Evolutionary conservation across 495 filamentous ascomycete genomes (phyloP).

Genomic region (Podospora tetraspora): DNA sequence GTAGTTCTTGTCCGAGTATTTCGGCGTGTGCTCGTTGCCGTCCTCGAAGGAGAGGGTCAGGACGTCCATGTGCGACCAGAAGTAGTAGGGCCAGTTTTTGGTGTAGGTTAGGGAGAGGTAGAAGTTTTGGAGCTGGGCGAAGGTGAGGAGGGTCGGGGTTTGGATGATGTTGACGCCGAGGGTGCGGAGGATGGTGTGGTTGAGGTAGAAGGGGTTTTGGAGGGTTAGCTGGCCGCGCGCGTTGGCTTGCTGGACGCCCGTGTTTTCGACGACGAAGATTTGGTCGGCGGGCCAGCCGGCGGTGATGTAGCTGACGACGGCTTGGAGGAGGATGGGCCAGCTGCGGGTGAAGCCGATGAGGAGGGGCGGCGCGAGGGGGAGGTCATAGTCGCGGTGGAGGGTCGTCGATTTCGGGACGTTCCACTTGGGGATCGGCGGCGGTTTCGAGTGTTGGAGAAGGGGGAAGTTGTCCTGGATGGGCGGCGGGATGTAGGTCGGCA

Average conservation of each 20-base stretch:
- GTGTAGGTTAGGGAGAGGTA: slow-evolving; percentile 50
- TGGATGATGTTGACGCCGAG: slow-evolving; percentile 52
- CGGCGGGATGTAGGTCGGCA: slow-evolving; percentile 30
- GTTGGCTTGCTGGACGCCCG: slow-evolving; percentile 54
- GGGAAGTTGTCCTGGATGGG: slow-evolving; percentile 34
- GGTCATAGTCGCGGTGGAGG: slow-evolving; percentile 29
- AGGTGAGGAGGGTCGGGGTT: slow-evolving; percentile 53
- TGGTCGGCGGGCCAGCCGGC: slow-evolving; percentile 56
- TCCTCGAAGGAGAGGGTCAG: slow-evolving; percentile 50
- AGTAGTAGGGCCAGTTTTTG: slow-evolving; percentile 52
- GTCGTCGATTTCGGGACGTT: slow-evolving; percentile 31
- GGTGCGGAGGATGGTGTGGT: slow-evolving; percentile 45
- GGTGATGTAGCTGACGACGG: slow-evolving; percentile 52
- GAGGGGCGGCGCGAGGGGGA: slow-evolving; percentile 43
- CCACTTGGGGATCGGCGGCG: slow-evolving; percentile 40
- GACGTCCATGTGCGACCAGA: slow-evolving; percentile 55
- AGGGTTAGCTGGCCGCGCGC: slow-evolving; percentile 42
- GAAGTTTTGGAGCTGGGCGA: slow-evolving; percentile 60
- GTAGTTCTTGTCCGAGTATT: slow-evolving; percentile 34
- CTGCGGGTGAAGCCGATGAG: slow-evolving; percentile 56
- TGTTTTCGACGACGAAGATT: slow-evolving; percentile 60
- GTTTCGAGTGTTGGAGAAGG: slow-evolving; percentile 25
- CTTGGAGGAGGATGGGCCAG: slow-evolving; percentile 53
- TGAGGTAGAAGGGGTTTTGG: slow-evolving; percentile 57
- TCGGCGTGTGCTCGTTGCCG: slow-evolving; percentile 28